Percentiles rank a stretch among this genome's conserved stretches.
Evolutionary conservation across 768 basidiomycete genomes (phyloP).

Genomic region (Plicaturopsis crispa): DNA sequence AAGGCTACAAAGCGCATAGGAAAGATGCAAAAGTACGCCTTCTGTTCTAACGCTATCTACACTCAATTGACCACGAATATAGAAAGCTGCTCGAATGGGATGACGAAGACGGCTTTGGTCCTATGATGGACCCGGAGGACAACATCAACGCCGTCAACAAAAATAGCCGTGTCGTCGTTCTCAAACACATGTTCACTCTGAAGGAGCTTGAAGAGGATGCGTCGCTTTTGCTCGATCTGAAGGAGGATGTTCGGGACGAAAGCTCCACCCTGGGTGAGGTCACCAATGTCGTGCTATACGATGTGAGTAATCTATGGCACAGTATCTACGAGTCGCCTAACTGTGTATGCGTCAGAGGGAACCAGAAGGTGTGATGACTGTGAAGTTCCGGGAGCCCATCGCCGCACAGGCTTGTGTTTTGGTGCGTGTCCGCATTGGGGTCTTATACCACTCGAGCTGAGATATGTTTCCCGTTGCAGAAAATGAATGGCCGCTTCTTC

Average conservation of each 20-base stretch:
- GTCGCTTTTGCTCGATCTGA: conserved; percentile 81
- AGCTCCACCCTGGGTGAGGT: conserved; percentile 88
- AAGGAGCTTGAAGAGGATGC: conserved; percentile 82
- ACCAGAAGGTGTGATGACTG: conserved; percentile 88
- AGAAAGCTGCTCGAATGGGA: conserved; percentile 95
- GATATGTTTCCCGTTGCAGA: conserved; percentile 41
- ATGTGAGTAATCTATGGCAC: conserved; percentile 48
- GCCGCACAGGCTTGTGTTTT: conserved; percentile 89
- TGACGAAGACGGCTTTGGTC: conserved; percentile 89
- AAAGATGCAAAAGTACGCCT: conserved; percentile 78
- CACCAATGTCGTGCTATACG: conserved; percentile 91
- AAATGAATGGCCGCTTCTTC: conserved; percentile 94
- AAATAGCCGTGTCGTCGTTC: conserved; percentile 76
- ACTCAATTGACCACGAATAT: conserved; percentile 3
- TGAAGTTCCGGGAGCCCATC: conserved; percentile 91
- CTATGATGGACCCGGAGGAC: conserved; percentile 51
- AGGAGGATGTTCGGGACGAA: conserved; percentile 95
- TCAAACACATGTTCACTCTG: conserved; percentile 93
- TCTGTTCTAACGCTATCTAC: background rate
- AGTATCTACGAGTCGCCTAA: conserved; percentile 1
- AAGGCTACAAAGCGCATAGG: conserved; percentile 67
- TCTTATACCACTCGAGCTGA: background rate
- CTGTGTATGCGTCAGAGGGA: conserved; percentile 56
- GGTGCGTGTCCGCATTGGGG: conserved; percentile 34
- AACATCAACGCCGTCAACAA: conserved; percentile 35